Percentiles rank a stretch among this genome's conserved stretches.
Evolutionary conservation across 2,329 filamentous ascomycete genomes (phyloP).

Genomic region (Botrytis galanthina): DNA sequence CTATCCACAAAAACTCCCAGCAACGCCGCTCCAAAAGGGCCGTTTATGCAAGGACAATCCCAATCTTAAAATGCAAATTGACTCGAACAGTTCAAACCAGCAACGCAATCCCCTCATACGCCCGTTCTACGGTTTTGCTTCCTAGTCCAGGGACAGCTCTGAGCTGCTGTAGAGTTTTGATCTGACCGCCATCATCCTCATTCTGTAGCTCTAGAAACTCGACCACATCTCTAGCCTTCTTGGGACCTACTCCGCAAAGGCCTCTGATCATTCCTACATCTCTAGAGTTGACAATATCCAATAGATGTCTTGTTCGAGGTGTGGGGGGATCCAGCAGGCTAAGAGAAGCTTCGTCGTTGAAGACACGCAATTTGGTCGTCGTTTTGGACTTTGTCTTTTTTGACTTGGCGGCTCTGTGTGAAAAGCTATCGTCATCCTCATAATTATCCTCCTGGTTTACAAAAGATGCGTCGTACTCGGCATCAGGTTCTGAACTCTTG

Average conservation of each 20-base stretch:
- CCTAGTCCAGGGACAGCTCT: conserved; percentile 56
- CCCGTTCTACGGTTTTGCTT: conserved; percentile 54
- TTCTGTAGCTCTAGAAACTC: conserved; percentile 51
- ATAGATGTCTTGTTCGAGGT: conserved; percentile 56
- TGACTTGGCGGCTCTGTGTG: conserved; percentile 35
- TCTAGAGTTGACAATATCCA: conserved; percentile 71
- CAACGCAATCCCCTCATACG: conserved; percentile 41
- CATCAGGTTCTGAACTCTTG: conserved; percentile 32
- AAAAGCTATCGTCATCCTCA: conserved; percentile 38
- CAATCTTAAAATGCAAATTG: conserved; percentile 6
- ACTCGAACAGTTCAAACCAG: conserved; percentile 26
- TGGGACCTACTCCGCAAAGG: conserved; percentile 68
- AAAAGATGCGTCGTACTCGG: conserved; percentile 38
- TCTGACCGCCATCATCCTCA: conserved; percentile 43
- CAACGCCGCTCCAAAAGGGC: conserved; percentile 1
- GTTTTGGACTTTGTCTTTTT: conserved; percentile 38
- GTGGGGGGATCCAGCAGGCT: conserved; percentile 42
- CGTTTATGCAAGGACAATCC: conserved; percentile 24
- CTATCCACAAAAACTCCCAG: conserved; percentile 22
- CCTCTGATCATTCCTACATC: conserved; percentile 63
- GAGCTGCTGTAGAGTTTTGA: conserved; percentile 52
- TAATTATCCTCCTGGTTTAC: conserved; percentile 44
- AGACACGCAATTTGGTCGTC: conserved; percentile 35
- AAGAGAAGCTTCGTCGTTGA: conserved; percentile 42
- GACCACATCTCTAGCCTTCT: conserved; percentile 64